These are phyloP conservation scores for Pyrenochaeta sp. DNA, from an alignment of 2,329 filamentous ascomycete genomes.

Conservation along the genomic window DNA sequence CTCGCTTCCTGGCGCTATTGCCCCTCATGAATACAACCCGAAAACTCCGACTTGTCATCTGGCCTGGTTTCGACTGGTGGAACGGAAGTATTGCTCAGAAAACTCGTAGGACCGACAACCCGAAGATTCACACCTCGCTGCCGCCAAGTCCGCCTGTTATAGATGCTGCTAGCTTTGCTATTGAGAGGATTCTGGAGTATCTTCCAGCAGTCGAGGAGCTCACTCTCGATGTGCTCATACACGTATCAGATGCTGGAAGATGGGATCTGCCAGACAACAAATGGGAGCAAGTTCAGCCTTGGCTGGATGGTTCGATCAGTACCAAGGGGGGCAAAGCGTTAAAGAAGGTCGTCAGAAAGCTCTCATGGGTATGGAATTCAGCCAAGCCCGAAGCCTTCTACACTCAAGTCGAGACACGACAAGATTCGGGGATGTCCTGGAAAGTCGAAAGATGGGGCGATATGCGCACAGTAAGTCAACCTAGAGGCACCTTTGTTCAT, in stretches of 20 bases:
- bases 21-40: slow-evolving; percentile 25
- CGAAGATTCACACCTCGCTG: not conserved
- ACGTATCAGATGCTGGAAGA: slow-evolving; percentile 24
- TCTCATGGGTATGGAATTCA: slow-evolving; percentile 20
- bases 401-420: slow-evolving; percentile 32
- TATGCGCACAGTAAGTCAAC: slow-evolving; percentile 22
- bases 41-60: slow-evolving; percentile 34
- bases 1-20: slow-evolving; percentile 34
- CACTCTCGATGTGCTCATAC: slow-evolving; percentile 29
- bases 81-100: slow-evolving; percentile 14
- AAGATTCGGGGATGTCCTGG: slow-evolving; percentile 14
- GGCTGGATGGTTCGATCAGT: slow-evolving; percentile 32
- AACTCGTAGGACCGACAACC: not conserved
- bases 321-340: slow-evolving; percentile 8
- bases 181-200: slow-evolving; percentile 29
- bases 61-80: slow-evolving; percentile 41
- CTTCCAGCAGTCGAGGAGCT: slow-evolving; percentile 38
- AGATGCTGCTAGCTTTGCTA: slow-evolving; percentile 28
- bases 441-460: slow-evolving; percentile 24
- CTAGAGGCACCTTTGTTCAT: not conserved
- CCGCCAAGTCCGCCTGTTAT: slow-evolving; percentile 4
- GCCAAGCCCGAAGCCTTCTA: slow-evolving; percentile 22
- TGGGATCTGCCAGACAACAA: slow-evolving; percentile 40
- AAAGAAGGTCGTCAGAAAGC: slow-evolving; percentile 26
- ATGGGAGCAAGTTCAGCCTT: slow-evolving; percentile 35